phyloP scores from a whole-genome alignment of 129 eudicot genomes.

The Heracleum sosnowskyi region DNA sequence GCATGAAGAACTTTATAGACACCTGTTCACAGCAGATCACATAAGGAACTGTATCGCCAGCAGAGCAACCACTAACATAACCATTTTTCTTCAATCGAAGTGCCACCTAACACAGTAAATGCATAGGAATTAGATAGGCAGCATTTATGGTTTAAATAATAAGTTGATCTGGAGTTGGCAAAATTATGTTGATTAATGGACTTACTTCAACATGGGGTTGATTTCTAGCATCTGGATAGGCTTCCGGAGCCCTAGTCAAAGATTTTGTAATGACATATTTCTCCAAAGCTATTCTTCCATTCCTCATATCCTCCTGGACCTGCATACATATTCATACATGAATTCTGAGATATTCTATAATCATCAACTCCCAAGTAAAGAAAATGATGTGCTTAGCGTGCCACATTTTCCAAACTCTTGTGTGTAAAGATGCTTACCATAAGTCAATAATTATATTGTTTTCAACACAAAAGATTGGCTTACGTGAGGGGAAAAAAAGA shows the following conservation, averaged over 20 bases:
- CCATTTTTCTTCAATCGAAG: constrained; percentile 78
- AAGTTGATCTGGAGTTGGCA: not conserved
- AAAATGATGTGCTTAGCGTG: not conserved
- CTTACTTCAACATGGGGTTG: constrained; percentile 98
- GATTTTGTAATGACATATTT: constrained; percentile 88
- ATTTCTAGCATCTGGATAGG: constrained; percentile 94
- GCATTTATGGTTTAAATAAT: not conserved
- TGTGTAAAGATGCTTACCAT: not conserved
- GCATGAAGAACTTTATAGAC: constrained; percentile 4
- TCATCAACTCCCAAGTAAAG: not conserved
- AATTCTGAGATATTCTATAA: not conserved
- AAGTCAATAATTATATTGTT: not conserved
- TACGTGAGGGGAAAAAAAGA: not conserved
- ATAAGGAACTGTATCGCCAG: constrained; percentile 97
- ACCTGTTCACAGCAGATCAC: constrained; percentile 95
- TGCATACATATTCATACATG: constrained; percentile 28
- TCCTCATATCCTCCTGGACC: constrained; percentile 97
- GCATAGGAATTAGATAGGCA: not conserved
- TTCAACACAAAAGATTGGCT: not conserved
- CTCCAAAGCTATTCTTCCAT: constrained; percentile 78
- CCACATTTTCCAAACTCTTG: not conserved
- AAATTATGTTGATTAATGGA: constrained; percentile 3
- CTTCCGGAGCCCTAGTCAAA: constrained; percentile 94
- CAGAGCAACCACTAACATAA: constrained; percentile 80
- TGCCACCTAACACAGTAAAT: constrained; percentile 57